Evolutionary conservation across 148 eudicot species (phyloP).

Genomic region (Salicornia ramosissima): DNA sequence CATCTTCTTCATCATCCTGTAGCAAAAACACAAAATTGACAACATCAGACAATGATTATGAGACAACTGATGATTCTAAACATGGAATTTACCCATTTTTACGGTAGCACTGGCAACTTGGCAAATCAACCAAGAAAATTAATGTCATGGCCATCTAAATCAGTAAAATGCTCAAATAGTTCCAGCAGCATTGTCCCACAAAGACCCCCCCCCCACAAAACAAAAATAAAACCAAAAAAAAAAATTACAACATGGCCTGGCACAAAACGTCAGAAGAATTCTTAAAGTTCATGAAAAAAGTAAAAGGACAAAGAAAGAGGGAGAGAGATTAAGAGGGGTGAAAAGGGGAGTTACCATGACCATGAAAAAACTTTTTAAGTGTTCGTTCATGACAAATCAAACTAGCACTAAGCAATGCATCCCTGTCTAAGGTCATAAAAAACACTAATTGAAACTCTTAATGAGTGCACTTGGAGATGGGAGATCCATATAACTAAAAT

Average conservation of each 20-base stretch:
- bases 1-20: conserved; percentile 78
- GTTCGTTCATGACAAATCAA: no score
- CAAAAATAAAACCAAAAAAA: no score
- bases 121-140: neutral
- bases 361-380: no score
- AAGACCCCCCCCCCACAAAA: no score
- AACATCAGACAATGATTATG: conserved; percentile 5
- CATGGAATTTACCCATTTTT: neutral
- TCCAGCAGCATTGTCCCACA: neutral
- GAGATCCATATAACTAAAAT: neutral
- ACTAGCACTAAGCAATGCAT: neutral
- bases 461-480: neutral
- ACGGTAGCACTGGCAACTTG: neutral
- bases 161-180: conserved; percentile 8
- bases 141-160: neutral
- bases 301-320: no score
- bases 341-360: neutral
- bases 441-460: neutral
- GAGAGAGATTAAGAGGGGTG: no score
- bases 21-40: neutral
- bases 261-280: no score
- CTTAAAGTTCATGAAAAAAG: no score
- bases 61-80: neutral
- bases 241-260: no score
- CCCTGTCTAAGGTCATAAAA: neutral